Evolutionary conservation across 148 eudicot genomes (phyloP), one percentile per base, ranked within the genome.

Genomic region (Hydrangea macrophylla): DNA sequence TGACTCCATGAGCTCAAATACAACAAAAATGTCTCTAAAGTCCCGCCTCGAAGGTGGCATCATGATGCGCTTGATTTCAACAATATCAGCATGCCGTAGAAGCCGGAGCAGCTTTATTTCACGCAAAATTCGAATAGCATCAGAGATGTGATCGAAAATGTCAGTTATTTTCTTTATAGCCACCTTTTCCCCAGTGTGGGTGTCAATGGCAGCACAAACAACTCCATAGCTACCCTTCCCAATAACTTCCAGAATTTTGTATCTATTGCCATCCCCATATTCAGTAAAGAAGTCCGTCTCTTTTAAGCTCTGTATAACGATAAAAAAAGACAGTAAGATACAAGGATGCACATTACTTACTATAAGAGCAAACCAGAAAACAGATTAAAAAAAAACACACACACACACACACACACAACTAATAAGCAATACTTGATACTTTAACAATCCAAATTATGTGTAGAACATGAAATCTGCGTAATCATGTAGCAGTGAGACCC

Each of bases 141-240:
- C 96, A 58, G 97, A 81, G 45, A 73, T 83, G 67, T 92, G 90
- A 82, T 89, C 96, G 76, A 86, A 92, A 23, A 92, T 89, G 71
- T 89, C 83, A 51, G 73, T 86, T 57, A 92, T 86, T 71, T 86
- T 86, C 86, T 92, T 92, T 62, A 92, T 92, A 2, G 97, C 97
- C 26, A 92, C 97, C 55, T 92, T 92, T 67, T 89, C 95, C 30
- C 90, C 90, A 0, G 92, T 89, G 27, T 85, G 90, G 11, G 92
- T 92, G 79, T 92, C 97, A 48, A 87, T 79, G 65, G 97, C 97
- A 30, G 97, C 87, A 67, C 95, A 89, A 59, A 92, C 97, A 77
- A 87, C 90, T 74, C 96, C 97, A 80, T 92, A 92, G 74, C 95
- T 88, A 65, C 97, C 97, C 76, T 85, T 86, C 39, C 97, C 95